Percentiles rank a stretch among this genome's conserved stretches.
Conservation (phyloP, 129 eudicot genomes). For the Flaveria linearis region DNA sequence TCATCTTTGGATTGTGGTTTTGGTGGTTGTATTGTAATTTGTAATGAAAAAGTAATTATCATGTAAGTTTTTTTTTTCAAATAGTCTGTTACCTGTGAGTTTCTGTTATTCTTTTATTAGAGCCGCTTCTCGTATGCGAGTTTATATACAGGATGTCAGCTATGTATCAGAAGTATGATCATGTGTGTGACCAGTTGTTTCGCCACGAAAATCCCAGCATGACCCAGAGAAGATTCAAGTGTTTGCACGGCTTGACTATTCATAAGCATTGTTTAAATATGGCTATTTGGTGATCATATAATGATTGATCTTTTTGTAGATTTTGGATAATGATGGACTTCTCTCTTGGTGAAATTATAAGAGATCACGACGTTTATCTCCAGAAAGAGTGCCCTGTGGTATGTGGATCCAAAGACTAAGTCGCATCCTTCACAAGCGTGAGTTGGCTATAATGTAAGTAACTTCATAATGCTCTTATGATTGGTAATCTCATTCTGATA, state of each 20-base stretch:
- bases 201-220: constrained; percentile 55
- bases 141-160: constrained; percentile 49
- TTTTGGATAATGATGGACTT: constrained; percentile 93
- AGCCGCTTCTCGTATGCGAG: constrained; percentile 10
- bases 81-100: background rate
- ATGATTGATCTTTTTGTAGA: constrained; percentile 35
- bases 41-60: constrained; percentile 77
- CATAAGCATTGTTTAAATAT: background rate
- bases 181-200: constrained; percentile 54
- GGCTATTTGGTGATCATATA: background rate
- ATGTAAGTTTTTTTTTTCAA: background rate
- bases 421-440: constrained; percentile 48
- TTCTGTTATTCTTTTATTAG: background rate
- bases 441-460: constrained; percentile 25
- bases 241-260: background rate
- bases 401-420: constrained; percentile 46
- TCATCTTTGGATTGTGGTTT: constrained; percentile 97
- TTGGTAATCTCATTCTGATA: constrained; percentile 28
- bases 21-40: constrained; percentile 95
- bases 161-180: constrained; percentile 49
- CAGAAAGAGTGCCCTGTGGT: constrained; percentile 63
- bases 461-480: background rate
- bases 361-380: constrained; percentile 65
- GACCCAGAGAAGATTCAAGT: constrained; percentile 71
- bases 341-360: constrained; percentile 85